These are phyloP conservation scores for Erucastrum elatum DNA, from an alignment of 345 rosid genomes.

Conservation along the genomic window DNA sequence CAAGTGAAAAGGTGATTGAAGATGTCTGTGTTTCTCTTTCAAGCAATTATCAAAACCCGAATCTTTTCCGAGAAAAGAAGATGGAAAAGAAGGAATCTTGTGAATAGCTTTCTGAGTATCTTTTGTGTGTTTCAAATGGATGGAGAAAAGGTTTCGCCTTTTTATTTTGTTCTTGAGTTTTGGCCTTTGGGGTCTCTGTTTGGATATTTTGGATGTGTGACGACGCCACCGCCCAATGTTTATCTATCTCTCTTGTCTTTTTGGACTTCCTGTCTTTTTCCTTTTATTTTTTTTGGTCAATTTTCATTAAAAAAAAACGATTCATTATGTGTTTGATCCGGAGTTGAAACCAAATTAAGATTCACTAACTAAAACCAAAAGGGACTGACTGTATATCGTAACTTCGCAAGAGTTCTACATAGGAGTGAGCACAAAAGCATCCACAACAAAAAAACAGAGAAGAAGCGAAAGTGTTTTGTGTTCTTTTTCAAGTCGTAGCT, in stretches of 20 bases:
- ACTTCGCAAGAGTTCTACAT: conserved; percentile 23
- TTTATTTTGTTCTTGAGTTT: background rate
- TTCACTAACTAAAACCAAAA: background rate
- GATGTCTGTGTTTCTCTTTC: background rate
- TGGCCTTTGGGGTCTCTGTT: background rate
- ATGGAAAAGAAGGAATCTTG: conserved; percentile 3
- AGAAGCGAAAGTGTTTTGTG: background rate
- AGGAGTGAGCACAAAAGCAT: conserved; percentile 4
- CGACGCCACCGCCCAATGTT: conserved; percentile 39
- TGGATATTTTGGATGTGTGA: conserved; percentile 35
- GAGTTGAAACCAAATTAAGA: background rate
- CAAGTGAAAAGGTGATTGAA: conserved; percentile 5
- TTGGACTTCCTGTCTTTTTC: background rate
- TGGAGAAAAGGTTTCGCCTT: conserved; percentile 19
- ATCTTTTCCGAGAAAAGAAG: background rate
- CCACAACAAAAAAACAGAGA: background rate
- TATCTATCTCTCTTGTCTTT: conserved; percentile 20
- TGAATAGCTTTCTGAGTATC: conserved; percentile 16
- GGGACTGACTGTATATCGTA: background rate
- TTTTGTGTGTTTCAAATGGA: background rate
- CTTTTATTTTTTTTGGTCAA: background rate
- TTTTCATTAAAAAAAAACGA: background rate
- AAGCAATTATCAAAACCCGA: background rate
- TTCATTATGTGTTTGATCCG: background rate
- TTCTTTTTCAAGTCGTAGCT: conserved; percentile 48